Conservation (phyloP, 768 basidiomycete genomes). For the Panellus pusillus region DNA sequence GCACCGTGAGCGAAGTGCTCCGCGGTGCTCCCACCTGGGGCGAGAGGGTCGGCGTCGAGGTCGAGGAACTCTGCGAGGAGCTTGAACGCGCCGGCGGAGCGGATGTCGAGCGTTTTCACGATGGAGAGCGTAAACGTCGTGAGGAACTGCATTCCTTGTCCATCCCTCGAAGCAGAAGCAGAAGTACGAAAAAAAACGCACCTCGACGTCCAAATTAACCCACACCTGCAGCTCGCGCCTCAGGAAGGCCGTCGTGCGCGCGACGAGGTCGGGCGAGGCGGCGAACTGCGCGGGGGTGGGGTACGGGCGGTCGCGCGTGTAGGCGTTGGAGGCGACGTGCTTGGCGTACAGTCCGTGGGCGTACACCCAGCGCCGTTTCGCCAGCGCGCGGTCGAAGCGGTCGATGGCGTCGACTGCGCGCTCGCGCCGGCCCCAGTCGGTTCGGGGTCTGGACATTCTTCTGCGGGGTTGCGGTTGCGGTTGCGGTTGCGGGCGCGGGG, state of each 20-base stretch:
- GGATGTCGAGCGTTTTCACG: too few species aligned
- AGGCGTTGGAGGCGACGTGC: too few species aligned
- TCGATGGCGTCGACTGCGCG: too few species aligned
- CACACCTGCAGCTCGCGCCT: constrained; percentile 83
- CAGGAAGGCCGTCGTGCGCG: constrained; percentile 76
- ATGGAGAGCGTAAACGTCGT: too few species aligned
- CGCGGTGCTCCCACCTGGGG: constrained; percentile 66
- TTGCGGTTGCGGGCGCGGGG: constrained; percentile 40
- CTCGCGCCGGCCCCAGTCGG: constrained; percentile 59
- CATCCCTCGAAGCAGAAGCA: constrained; percentile 3
- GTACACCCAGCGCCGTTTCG: too few species aligned
- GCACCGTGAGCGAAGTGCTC: too few species aligned
- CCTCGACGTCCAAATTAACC: constrained; percentile 97
- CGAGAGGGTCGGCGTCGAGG: constrained; percentile 58
- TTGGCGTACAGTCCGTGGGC: too few species aligned
- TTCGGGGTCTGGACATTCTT: constrained; percentile 38
- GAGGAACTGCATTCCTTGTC: too few species aligned
- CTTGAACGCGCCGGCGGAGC: too few species aligned
- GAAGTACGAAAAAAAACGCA: constrained; percentile 38
- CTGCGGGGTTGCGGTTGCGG: constrained; percentile 29
- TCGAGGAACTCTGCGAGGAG: constrained; percentile 95
- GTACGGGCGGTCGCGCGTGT: too few species aligned
- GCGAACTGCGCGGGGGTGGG: too few species aligned
- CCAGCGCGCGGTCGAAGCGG: too few species aligned
- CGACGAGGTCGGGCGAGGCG: constrained; percentile 72